Base-by-base conservation (phyloP, 257 asterid genomes). In the Fraxinus excelsior region DNA sequence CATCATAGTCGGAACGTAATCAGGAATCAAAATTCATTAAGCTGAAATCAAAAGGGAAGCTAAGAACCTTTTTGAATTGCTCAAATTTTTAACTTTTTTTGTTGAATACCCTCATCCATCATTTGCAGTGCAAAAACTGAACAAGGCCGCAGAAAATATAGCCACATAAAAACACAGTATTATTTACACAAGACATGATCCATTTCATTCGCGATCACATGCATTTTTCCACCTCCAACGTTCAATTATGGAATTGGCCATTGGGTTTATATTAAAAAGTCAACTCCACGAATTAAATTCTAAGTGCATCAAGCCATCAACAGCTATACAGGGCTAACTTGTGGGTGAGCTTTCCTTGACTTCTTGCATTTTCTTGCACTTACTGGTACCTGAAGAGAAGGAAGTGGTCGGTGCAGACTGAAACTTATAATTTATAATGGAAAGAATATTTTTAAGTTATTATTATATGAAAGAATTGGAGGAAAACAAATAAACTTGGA, bases 351-450 rank as follows among this genome's bases (percentile, higher is more conserved):
- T 14, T 46, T 5, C 58, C 70, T 70, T 71, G 82, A 78, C 83
- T 58, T 51, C 16, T 66, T 32, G 29, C 72, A n/a, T 40, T 25
- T 38, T 42, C 76, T 21, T 46, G 25, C 79, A 62, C 10, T 11
- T 82, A 73, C 82, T 23, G 40, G 51, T 25, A 25, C 74, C 82
- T 79, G 40, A 82, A 80, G 79, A 73, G 68, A 80, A 74, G 85
- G 80, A 70, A 75, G 31, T 56, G 75, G 90, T 78, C 87, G 90
- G 90, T 82, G 83, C 74, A 49, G 31, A 14, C 29, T 65, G 37
- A 42, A 29, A 25, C 18, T 42, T 18, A 40, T 72, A 70, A 13
- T 70, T 71, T 73, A 19, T 37, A 74, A 46, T 75, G 51, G 18
- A 58, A 7, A 21, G 35, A 31, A 77, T 65, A 49, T 16, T 13